Percentiles rank a stretch among this genome's conserved stretches.
Conservation (phyloP, 257 asterid genomes). For the Henckelia pumila region DNA sequence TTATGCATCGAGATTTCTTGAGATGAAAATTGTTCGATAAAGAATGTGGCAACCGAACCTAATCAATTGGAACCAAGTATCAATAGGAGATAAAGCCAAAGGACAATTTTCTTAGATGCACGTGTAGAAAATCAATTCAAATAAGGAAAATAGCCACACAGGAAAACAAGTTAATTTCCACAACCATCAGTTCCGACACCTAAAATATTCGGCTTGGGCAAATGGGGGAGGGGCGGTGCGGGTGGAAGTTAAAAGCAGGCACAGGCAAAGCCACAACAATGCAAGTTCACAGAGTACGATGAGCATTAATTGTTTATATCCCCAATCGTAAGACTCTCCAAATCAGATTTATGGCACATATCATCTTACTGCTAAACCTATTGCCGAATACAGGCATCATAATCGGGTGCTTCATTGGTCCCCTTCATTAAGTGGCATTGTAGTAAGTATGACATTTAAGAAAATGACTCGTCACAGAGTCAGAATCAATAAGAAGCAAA, state of each 20-base stretch:
- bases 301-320: not conserved
- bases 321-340: not conserved
- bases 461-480: not conserved
- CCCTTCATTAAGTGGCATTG: too few relatives aligned
- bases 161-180: not conserved
- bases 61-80: conserved; percentile 3
- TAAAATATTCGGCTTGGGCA: not conserved
- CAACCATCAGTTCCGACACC: not conserved
- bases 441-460: not conserved
- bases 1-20: not conserved
- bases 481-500: conserved; percentile 2
- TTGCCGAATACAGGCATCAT: too few relatives aligned
- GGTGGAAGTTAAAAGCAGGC: conserved; percentile 4
- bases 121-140: conserved; percentile 5
- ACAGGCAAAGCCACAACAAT: conserved; percentile 6
- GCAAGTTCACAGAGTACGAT: conserved; percentile 9
- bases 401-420: too few relatives aligned
- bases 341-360: not conserved
- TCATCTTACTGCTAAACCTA: not conserved
- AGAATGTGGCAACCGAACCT: not conserved
- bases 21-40: conserved; percentile 8
- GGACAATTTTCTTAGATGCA: not conserved
- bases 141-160: not conserved
- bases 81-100: conserved; percentile 5
- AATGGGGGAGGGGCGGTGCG: not conserved